Evolutionary conservation across 1,284 basidiomycete genomes (phyloP), one percentile per base, ranked within the genome.

Genomic region (Leccinum solheimii): DNA sequence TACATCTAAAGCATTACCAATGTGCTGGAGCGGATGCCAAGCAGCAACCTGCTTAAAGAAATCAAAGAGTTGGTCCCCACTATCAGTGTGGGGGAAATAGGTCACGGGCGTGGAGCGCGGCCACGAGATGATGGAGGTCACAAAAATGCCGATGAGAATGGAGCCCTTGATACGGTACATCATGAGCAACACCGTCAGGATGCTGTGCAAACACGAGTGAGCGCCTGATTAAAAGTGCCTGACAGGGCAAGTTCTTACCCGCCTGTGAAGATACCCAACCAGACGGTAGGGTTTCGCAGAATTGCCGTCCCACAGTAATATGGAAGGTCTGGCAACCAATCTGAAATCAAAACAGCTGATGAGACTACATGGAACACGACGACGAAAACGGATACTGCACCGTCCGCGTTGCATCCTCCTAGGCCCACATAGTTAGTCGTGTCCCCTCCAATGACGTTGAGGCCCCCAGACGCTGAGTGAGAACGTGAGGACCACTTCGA

Each of bases 111-210:
- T 92, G 3, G 85, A 80, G 21, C 94, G 86, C 0, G 93, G 93
- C 94, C 94, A 96, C 0, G 91, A 93, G 68, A 94, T 86, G 74
- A 95, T 86, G 11, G 92, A 87, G n/a, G 91, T 92, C 62, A 95
- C 78, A 76, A 94, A 81, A 69, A 96, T 95, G 60, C 90, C 90
- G 58, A 93, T 86, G 43, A 94, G 84, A 69, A 94, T 88, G 6
- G 92, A 90, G 58, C 93, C 94, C 68, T 90, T 90, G 70, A 96
- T 82, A 60, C 92, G 90, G 78, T 94, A 96, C 66, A 95, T 80
- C 83, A 95, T 88, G 68, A 96, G 76, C 63, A 94, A 77, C 10
- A 90, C 81, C 2, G 91, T 94, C 57, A 93, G 73, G 66, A 96
- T 82, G n/a, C 87, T 82, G 52, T 49, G 26, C 56, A 23, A 19